These are phyloP conservation scores for Rugosomyces carneus DNA, from an alignment of 1,284 basidiomycete genomes.

Conservation along the genomic window DNA sequence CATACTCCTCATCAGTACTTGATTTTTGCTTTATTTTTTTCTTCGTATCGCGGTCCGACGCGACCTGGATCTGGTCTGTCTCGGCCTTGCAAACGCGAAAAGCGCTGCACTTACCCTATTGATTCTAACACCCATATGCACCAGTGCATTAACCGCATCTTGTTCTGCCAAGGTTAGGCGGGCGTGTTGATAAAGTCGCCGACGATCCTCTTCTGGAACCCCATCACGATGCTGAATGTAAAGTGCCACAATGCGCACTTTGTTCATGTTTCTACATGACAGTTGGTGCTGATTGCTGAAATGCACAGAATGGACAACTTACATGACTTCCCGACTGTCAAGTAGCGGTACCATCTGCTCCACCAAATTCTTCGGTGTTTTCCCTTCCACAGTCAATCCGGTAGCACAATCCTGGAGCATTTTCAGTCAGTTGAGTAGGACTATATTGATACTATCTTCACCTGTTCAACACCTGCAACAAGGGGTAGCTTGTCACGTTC, in stretches of 20 bases:
- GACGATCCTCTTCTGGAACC: constrained; percentile 94
- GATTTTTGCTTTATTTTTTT: constrained; percentile 78
- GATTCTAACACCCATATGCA: constrained; percentile 80
- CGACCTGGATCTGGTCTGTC: constrained; percentile 36
- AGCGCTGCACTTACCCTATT: constrained; percentile 56
- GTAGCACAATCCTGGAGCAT: constrained; percentile 78
- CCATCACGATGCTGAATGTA: constrained; percentile 97
- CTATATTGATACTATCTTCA: constrained; percentile 24
- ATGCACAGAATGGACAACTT: constrained; percentile 21
- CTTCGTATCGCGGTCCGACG: constrained; percentile 70
- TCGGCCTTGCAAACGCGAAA: neutral
- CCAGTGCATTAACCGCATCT: constrained; percentile 88
- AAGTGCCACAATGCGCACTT: constrained; percentile 94
- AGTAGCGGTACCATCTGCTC: constrained; percentile 98
- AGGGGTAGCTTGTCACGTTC: constrained; percentile 82
- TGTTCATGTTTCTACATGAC: constrained; percentile 69
- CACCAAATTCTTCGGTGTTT: constrained; percentile 86
- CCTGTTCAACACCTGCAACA: constrained; percentile 94
- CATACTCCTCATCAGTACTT: constrained; percentile 82
- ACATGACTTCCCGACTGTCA: constrained; percentile 82
- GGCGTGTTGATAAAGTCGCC: constrained; percentile 96
- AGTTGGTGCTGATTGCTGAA: constrained; percentile 3
- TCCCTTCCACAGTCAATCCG: constrained; percentile 83
- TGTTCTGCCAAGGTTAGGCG: constrained; percentile 84
- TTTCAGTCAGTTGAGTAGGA: too few species aligned